Base-by-base conservation (phyloP, 2,329 filamentous ascomycete genomes). In the Malbranchea zuffiana region DNA sequence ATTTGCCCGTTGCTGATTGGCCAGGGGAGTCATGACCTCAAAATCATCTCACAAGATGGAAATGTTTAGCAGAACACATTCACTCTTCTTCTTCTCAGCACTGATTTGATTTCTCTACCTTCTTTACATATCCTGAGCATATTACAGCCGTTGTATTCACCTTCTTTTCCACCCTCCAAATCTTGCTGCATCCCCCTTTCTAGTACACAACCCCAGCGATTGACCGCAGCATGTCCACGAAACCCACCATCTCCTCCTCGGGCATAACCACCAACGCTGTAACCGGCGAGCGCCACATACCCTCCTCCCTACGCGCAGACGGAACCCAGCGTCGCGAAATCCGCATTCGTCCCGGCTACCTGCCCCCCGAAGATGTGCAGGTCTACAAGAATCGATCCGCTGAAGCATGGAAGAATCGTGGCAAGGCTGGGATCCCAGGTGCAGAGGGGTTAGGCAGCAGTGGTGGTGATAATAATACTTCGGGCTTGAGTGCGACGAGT, bases 251-350 rank as follows among this genome's bases (percentile, higher is more conserved):
- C 35, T 47, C 48, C 10, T 47, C 48, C 34, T 68, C 83, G 26
- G 82, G 82, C 48, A 88, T 88, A 54, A 80, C 88, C 50, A 80
- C 80, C 35, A 79, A 87, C 56, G 73, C 78, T 34, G 58, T 61
- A 45, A 82, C 75, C 48, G 92, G 90, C 54, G 75, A 86, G 55
- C 82, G 87, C 29, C 80, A 86, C 50, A 96, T 98, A 40, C 90
- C 90, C 17, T 75, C 87, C 28, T 96, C 88, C 1, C 67, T 76
- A 28, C 81, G 92, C 37, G 66, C 90, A 16, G 90, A 98, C 56
- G 90, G 90, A 40, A 85, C 81, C 34, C 83, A 83, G n/a, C 78
- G 90, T 39, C 92, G 83, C 55, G 88, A 94, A 53, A 96, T 96
- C 56, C 84, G 84, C 54, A 85, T 98, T 43, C 78, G 85, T 19